Evolutionary conservation across 805 yeast genomes (phyloP).

Genomic region (Monosporozyma aerobia): DNA sequence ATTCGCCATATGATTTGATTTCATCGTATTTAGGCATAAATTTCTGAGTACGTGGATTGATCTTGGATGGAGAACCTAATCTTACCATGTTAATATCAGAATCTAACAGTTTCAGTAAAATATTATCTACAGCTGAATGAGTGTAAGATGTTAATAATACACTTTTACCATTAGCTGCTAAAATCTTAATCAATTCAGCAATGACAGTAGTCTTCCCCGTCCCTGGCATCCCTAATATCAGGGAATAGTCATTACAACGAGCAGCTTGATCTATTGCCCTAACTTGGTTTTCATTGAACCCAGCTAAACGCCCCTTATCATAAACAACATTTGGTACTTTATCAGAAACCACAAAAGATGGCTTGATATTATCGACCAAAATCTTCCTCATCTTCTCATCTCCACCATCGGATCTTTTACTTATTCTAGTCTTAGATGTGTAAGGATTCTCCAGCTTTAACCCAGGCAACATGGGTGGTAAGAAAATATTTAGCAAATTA

Average conservation of each 20-base stretch:
- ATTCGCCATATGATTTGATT: slow-evolving; percentile 37
- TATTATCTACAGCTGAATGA: slow-evolving; percentile 93
- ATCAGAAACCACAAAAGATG: slow-evolving; percentile 16
- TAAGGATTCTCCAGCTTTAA: slow-evolving; percentile 20
- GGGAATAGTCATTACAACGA: slow-evolving; percentile 60
- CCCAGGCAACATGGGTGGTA: slow-evolving; percentile 29
- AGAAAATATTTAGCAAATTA: slow-evolving; percentile 63
- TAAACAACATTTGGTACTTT: slow-evolving; percentile 17
- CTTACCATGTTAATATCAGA: slow-evolving; percentile 47
- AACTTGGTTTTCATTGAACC: slow-evolving; percentile 63
- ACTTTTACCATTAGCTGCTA: slow-evolving; percentile 50
- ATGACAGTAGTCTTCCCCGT: slow-evolving; percentile 93
- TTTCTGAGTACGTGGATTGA: slow-evolving; percentile 53
- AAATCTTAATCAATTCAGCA: slow-evolving; percentile 55
- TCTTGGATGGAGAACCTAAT: slow-evolving; percentile 49
- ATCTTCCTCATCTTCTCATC: slow-evolving; percentile 27
- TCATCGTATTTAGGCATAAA: slow-evolving; percentile 40
- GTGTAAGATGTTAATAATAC: slow-evolving; percentile 81
- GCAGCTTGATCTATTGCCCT: slow-evolving; percentile 59
- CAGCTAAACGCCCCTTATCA: not conserved
- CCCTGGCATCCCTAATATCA: slow-evolving; percentile 96
- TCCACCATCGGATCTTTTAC: slow-evolving; percentile 30
- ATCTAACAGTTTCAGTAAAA: slow-evolving; percentile 58
- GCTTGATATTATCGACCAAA: slow-evolving; percentile 28
- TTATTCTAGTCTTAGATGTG: slow-evolving; percentile 7